Percentiles rank a stretch among this genome's conserved stretches.
Evolutionary conservation across 371 early-diverging fungal species (phyloP).

Genomic region (Lichtheimia ramosa): DNA sequence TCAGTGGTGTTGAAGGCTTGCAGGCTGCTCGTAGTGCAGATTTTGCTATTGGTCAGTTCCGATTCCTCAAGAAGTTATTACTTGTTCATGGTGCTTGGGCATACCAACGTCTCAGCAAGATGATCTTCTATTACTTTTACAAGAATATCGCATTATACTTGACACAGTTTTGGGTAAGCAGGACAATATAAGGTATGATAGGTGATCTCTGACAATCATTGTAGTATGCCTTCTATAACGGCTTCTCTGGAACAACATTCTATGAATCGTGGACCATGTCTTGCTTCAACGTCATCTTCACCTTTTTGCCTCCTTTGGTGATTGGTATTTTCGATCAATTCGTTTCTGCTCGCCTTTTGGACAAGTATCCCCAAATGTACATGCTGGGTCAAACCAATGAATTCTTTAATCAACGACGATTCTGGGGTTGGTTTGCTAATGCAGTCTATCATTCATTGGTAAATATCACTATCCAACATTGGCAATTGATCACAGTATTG

Average conservation of each 20-base stretch:
- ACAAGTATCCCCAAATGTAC: constrained; percentile 96
- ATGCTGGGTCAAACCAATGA: constrained; percentile 87
- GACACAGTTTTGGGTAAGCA: constrained; percentile 93
- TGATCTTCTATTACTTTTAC: constrained; percentile 92
- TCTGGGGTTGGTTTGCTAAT: constrained; percentile 95
- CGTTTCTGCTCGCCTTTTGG: constrained; percentile 88
- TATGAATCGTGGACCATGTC: constrained; percentile 95
- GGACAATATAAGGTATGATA: background rate
- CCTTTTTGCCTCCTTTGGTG: constrained; percentile 85
- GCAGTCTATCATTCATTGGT: constrained; percentile 91
- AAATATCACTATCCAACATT: constrained; percentile 5
- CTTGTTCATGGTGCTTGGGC: constrained; percentile 95
- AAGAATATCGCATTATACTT: constrained; percentile 96
- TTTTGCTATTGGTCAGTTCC: constrained; percentile 95
- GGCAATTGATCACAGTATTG: background rate
- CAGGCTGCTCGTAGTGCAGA: constrained; percentile 97
- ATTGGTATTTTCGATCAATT: constrained; percentile 95
- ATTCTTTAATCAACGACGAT: constrained; percentile 90
- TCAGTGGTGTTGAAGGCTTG: constrained; percentile 96
- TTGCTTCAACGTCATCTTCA: constrained; percentile 88
- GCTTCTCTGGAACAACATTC: constrained; percentile 89
- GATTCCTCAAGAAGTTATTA: constrained; percentile 82
- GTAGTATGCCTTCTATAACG: constrained; percentile 86
- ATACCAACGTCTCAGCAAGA: constrained; percentile 85
- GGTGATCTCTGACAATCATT: constrained; percentile 2